phyloP scores from a whole-genome alignment of 208 protist genomes.

The Trypanosoma melophagium region DNA sequence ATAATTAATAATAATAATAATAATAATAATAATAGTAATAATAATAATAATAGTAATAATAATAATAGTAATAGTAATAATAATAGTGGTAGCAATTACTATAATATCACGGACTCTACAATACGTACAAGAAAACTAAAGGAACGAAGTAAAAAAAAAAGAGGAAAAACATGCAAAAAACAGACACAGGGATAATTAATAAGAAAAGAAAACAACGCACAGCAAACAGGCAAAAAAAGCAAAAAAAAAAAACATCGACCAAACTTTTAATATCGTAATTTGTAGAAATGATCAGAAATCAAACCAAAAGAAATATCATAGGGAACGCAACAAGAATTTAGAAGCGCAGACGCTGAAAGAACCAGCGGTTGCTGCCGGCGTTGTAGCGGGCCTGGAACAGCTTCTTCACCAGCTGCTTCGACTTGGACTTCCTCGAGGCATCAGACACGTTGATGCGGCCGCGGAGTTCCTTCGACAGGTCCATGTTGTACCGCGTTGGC shows the following conservation, averaged over 20 bases:
- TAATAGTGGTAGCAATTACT: no score
- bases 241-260: no score
- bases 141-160: background rate
- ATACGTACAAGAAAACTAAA: no score
- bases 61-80: no score
- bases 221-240: background rate
- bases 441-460: conserved; percentile 92
- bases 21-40: no score
- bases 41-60: no score
- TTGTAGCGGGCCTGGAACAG: conserved; percentile 96
- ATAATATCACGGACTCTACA: no score
- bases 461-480: conserved; percentile 89
- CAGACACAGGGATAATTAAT: background rate
- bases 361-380: conserved; percentile 97
- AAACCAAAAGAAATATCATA: conserved; percentile 7
- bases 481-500: conserved; percentile 96
- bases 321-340: conserved; percentile 56
- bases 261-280: conserved; percentile 10
- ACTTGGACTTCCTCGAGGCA: conserved; percentile 86
- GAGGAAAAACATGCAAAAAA: background rate
- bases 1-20: no score
- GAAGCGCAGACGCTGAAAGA: conserved; percentile 98
- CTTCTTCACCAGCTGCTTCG: conserved; percentile 81
- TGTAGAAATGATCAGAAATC: conserved; percentile 9
- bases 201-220: conserved; percentile 8